Evolutionary conservation across 176 grass and related monocot species (phyloP), one percentile per base, ranked within the genome.

Genomic region (Saccharum spontaneum): DNA sequence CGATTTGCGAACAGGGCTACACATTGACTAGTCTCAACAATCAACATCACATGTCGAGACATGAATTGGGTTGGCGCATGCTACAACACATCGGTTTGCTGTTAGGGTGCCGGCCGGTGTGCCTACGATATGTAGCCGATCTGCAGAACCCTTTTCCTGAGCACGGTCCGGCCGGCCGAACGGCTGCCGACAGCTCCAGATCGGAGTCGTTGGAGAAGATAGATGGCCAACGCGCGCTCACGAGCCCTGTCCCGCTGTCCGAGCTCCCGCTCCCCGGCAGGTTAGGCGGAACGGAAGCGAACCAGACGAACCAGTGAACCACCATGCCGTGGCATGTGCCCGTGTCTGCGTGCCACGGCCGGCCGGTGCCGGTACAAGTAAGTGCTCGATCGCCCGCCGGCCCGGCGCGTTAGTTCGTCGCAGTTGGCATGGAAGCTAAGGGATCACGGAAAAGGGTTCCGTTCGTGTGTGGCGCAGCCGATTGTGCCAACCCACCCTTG

Each of bases 291-390:
- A 37, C 20, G 12, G 43, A 15, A 37, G 20, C 28, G 66, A 31
- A 50, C 63, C 43, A 28, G 43, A 48, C 17, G 41, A 67, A 49
- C 43, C 20, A 50, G 64, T 37, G 64, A 81, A 54, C 64, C 65
- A 81, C 65, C 64, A 54, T 31, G 38, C 61, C 12, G 44, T 14
- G 31, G 76, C 4, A 70, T n/a, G 79, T 82, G 79, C 22, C 66
- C 7, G 33, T 81, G 79, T 68, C 63, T 34, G 28, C 63, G 59
- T 63, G 65, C 20, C 64, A 69, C 24, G 65, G 24, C 70, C 52
- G 45, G 45, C 43, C 20, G 43, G 22, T 36, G 63, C 78, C 43
- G 26, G 78, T 67, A 33, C 62, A 3, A 9, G 11, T 12, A 10
- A 11, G 22, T 43, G 55, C 17, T 12, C 16, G 17, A 20, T 54